Evolutionary conservation across 257 asterid genomes (phyloP), one percentile per base, ranked within the genome.

Genomic region (Solanum okadae): DNA sequence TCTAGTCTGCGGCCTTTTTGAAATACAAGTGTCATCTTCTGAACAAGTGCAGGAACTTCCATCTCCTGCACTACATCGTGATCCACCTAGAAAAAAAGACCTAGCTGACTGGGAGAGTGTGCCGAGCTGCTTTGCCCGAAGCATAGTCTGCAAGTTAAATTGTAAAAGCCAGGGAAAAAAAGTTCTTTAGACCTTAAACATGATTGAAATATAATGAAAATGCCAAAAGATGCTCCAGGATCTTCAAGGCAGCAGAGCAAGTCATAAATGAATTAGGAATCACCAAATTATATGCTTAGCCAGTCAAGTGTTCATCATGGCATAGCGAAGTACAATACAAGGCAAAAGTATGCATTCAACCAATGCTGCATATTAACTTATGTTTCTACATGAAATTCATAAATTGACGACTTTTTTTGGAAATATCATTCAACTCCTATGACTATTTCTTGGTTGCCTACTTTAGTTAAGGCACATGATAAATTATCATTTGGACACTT

Each of bases 21-120:
- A 93, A 88, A 92, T 87, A 87, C 94, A 95, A 22, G 93, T 86
- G 31, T 96, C 98, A 27, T 97, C 99, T 44, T 96, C 99, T 2
- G 95, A 88, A 92, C 96, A 93, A 81, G 98, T 93, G 92, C 96
- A 94, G 13, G 98, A 92, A 89, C 93, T 93, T 83, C 97, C 99
- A 88, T 97, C 99, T 29, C 92, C 93, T 9, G 99, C 92, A 73
- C 93, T 88, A 83, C 98, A 94, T 90, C 99, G 90, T 56, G 98
- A 85, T 84, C 99, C 98, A 84, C 93, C 90, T 1, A 96, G 90
- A 89, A 96, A 90, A 88, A 95, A 90, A 34, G 98, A 92, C 90
- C 98, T 91, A 35, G 99, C 99, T 59, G 99, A 91, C 86, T 96
- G 98, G 87, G 99, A 97, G 49, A 97, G 94, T 8, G 97, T 88